Conservation (phyloP, 2,329 filamentous ascomycete genomes). For the Verticillium nubilum region DNA sequence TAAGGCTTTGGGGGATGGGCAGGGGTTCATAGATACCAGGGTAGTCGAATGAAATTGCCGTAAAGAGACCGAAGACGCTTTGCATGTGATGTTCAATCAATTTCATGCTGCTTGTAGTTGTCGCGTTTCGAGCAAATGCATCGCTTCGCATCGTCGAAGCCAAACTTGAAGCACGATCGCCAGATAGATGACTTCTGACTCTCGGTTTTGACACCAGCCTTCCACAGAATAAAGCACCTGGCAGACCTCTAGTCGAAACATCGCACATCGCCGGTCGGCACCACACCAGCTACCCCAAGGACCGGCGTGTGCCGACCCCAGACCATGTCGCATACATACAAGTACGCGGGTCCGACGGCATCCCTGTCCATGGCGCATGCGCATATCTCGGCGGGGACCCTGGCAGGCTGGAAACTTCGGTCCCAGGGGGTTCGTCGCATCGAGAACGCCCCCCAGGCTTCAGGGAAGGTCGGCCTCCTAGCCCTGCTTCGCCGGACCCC, state of each 20-base stretch:
- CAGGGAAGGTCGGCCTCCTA: neutral
- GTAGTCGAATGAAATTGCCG: neutral
- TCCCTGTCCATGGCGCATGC: slow-evolving; percentile 30
- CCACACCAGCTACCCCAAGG: neutral
- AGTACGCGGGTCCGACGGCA: neutral
- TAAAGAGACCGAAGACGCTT: neutral
- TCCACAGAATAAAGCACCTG: neutral
- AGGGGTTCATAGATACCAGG: neutral
- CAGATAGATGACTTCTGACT: too few relatives aligned
- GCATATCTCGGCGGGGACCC: slow-evolving; percentile 34
- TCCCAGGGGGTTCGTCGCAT: neutral
- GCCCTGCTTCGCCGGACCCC: neutral
- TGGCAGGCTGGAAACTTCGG: neutral
- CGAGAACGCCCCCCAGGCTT: neutral
- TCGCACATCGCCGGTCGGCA: neutral
- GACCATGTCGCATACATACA: neutral
- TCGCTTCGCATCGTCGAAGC: too few relatives aligned
- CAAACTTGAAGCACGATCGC: too few relatives aligned
- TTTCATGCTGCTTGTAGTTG: neutral
- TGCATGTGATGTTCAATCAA: neutral
- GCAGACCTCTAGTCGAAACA: neutral
- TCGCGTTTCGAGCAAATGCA: neutral
- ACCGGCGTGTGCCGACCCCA: neutral
- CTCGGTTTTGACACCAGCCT: too few relatives aligned
- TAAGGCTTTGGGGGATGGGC: neutral